Percentiles rank a stretch among this genome's conserved stretches.
These are phyloP conservation scores for Penicillium maclennaniae DNA, from an alignment of 495 filamentous ascomycete species.

Conservation along the genomic window DNA sequence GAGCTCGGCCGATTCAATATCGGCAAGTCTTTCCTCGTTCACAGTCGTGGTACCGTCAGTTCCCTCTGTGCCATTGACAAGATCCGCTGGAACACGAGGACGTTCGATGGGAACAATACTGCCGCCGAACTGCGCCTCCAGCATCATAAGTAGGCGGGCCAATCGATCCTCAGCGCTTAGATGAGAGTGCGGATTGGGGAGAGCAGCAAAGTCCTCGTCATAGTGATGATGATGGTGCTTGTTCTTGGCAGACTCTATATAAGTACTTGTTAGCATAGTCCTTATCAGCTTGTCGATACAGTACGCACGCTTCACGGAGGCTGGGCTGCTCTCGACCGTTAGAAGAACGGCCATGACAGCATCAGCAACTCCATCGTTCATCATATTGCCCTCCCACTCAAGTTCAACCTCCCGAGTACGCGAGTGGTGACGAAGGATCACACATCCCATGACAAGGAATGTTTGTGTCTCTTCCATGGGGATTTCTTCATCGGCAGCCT, in stretches of 20 bases:
- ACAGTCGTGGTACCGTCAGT: slow-evolving; percentile 13
- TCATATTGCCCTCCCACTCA: slow-evolving; percentile 96
- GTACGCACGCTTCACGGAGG: slow-evolving; percentile 84
- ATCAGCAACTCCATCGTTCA: slow-evolving; percentile 96
- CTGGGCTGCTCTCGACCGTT: slow-evolving; percentile 85
- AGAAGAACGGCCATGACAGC: slow-evolving; percentile 88
- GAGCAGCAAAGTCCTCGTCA: slow-evolving; percentile 24
- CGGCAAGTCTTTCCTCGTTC: slow-evolving; percentile 45
- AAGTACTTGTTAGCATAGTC: not conserved
- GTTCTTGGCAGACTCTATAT: slow-evolving; percentile 51
- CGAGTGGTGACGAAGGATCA: slow-evolving; percentile 64
- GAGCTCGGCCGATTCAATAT: slow-evolving; percentile 57
- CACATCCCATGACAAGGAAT: slow-evolving; percentile 88
- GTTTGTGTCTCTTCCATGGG: slow-evolving; percentile 40
- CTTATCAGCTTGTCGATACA: not conserved
- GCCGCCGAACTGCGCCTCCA: slow-evolving; percentile 91
- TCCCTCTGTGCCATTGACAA: slow-evolving; percentile 42
- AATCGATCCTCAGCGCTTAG: slow-evolving; percentile 70
- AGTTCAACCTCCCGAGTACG: slow-evolving; percentile 75
- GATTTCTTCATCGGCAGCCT: slow-evolving; percentile 51
- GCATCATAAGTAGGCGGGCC: slow-evolving; percentile 84
- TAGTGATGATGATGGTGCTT: slow-evolving; percentile 52
- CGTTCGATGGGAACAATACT: slow-evolving; percentile 69
- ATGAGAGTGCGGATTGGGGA: slow-evolving; percentile 67
- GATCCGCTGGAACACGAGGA: slow-evolving; percentile 50